Evolutionary conservation across 2,329 filamentous ascomycete genomes (phyloP), one percentile per base, ranked within the genome.

Genomic region (Xylaria sp.): DNA sequence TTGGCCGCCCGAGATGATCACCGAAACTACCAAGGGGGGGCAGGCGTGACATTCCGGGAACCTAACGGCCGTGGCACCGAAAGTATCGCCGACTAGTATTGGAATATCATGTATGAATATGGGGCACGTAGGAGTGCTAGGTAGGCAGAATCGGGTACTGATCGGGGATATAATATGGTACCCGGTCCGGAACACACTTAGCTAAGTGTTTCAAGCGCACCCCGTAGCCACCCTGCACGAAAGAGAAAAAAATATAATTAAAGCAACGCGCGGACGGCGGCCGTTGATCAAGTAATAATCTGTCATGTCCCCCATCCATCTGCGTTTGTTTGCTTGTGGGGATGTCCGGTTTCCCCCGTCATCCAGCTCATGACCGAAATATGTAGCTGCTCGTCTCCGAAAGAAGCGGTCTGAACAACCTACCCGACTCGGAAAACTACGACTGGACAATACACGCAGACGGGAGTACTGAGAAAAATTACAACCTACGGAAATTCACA

Each of bases 41-140:
- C 54, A 42, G 65, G 68, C 68, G 60, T 62, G 61, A 29, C 68
- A 70, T 70, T 65, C 68, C 68, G 51, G 48, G 37, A n/a, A 42
- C 25, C 53, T 35, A 60, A 35, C 13, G 35, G 48, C 2, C 42
- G 23, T 44, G 57, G 50, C 54, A 35, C 42, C 54, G 62, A 42
- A 50, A 23, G 47, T 44, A 16, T 58, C 55, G 55, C 55, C 29
- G 37, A 55, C 18, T 40, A 27, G 47, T n/a, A 32, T 35, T 25
- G n/a, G 42, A 51, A 42, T 25, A 12, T n/a, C 50, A 29, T 40
- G 18, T 58, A 12, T 23, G 8, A 29, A 8, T 35, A 63, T 59
- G 13, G 37, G 44, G 25, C 23, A 27, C 44, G 2, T 50, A n/a
- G 21, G 13, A 4, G 50, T 23, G 37, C 21, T 59, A 61, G 48